These are phyloP conservation scores for Sechiopsis laciniata DNA, from an alignment of 306 rosid genomes.

Conservation along the genomic window DNA sequence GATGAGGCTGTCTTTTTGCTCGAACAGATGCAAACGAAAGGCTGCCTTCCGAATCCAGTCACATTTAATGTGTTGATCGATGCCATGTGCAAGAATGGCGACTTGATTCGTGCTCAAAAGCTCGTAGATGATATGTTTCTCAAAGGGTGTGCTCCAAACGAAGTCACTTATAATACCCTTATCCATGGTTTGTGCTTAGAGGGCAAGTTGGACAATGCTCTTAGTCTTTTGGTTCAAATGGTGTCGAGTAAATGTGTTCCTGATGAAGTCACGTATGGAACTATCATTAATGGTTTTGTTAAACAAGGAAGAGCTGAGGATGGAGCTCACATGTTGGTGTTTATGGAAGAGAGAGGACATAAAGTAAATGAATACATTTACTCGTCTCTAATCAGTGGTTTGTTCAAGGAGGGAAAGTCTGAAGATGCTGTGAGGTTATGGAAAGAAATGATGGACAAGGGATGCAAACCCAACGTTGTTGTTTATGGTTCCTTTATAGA, in stretches of 20 bases:
- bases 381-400: slow-evolving; percentile 76
- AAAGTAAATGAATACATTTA: slow-evolving; percentile 60
- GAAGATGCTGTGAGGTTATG: slow-evolving; percentile 63
- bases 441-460: slow-evolving; percentile 64
- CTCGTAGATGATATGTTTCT: slow-evolving; percentile 89
- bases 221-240: slow-evolving; percentile 65
- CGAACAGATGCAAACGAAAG: slow-evolving; percentile 92
- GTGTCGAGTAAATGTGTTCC: slow-evolving; percentile 63
- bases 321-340: slow-evolving; percentile 47
- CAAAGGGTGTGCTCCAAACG: slow-evolving; percentile 83
- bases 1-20: slow-evolving; percentile 74
- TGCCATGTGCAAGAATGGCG: slow-evolving; percentile 76
- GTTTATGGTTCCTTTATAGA: slow-evolving; percentile 69
- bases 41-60: slow-evolving; percentile 54
- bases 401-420: slow-evolving; percentile 72
- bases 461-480: slow-evolving; percentile 57
- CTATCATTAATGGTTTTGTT: slow-evolving; percentile 74
- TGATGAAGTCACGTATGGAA: slow-evolving; percentile 80
- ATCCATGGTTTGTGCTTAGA: slow-evolving; percentile 76
- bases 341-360: slow-evolving; percentile 72
- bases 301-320: slow-evolving; percentile 67
- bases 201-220: slow-evolving; percentile 82
- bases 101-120: slow-evolving; percentile 66
- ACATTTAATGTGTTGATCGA: slow-evolving; percentile 73
- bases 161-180: slow-evolving; percentile 71